These are phyloP conservation scores for Saccharomyces eubayanus DNA, from an alignment of 805 yeast genomes.

Conservation along the genomic window DNA sequence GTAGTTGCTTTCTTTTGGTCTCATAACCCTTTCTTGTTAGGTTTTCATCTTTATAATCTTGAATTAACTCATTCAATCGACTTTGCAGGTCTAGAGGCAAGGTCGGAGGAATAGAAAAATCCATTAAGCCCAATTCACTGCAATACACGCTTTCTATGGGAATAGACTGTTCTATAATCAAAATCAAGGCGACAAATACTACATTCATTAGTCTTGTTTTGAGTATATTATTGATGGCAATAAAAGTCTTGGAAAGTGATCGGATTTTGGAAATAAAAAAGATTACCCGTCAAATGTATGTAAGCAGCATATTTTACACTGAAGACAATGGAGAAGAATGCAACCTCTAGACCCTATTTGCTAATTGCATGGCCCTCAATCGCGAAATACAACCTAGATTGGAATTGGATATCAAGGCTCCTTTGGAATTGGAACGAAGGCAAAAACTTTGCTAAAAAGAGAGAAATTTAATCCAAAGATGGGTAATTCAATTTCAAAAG, in stretches of 20 bases:
- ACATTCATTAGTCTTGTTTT: not conserved
- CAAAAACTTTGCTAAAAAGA: not conserved
- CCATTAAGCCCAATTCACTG: conserved; percentile 28
- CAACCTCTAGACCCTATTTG: not conserved
- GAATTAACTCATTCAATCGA: conserved; percentile 36
- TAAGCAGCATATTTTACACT: not conserved
- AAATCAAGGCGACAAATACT: not conserved
- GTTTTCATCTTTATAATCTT: conserved; percentile 58
- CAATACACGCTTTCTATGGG: conserved; percentile 1
- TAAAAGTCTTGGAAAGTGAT: not conserved
- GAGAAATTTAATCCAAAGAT: conserved; percentile 6
- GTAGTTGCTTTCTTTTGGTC: conserved; percentile 39
- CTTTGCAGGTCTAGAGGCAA: conserved; percentile 32
- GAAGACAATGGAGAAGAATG: not conserved
- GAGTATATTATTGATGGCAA: not conserved
- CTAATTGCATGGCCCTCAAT: not conserved
- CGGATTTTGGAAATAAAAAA: not conserved
- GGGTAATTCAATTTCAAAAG: conserved; percentile 30
- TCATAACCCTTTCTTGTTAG: conserved; percentile 66
- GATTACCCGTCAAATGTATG: not conserved
- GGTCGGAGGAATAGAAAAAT: conserved; percentile 41
- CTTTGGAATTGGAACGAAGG: not conserved
- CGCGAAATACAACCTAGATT: not conserved
- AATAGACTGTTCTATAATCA: not conserved
- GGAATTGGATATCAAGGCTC: not conserved